Conservation (phyloP, 2,329 filamentous ascomycete species). For the Aspergillus sojae region DNA sequence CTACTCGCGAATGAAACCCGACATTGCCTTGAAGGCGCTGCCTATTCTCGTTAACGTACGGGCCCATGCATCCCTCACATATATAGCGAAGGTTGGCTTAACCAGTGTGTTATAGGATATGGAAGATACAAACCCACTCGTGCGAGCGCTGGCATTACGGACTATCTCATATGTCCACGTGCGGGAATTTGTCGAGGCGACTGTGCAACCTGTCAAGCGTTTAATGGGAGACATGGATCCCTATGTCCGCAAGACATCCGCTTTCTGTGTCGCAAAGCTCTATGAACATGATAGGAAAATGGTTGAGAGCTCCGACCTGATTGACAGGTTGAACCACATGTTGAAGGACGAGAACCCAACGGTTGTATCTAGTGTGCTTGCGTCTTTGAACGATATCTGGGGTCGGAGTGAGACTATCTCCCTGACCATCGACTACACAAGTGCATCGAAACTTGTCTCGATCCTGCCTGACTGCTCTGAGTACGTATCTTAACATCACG, state of each 20-base stretch:
- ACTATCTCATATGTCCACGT: constrained; percentile 99
- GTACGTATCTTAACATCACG: constrained; percentile 55
- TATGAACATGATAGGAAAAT: constrained; percentile 93
- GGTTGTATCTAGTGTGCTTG: constrained; percentile 91
- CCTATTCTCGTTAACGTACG: constrained; percentile 79
- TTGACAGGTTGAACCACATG: constrained; percentile 86
- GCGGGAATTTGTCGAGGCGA: constrained; percentile 90
- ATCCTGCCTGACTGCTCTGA: constrained; percentile 97
- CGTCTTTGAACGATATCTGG: constrained; percentile 95
- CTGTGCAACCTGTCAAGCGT: constrained; percentile 78
- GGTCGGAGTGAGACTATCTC: constrained; percentile 97
- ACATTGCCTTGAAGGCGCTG: constrained; percentile 89
- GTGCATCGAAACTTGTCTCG: constrained; percentile 96
- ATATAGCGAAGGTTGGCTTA: not conserved
- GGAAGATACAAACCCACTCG: constrained; percentile 88
- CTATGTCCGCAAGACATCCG: constrained; percentile 96
- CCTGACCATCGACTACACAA: constrained; percentile 94
- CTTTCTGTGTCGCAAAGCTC: constrained; percentile 93
- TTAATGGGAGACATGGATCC: constrained; percentile 85
- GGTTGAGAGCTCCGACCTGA: constrained; percentile 88
- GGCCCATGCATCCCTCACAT: not conserved
- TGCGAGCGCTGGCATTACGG: constrained; percentile 85
- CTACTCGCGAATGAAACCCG: constrained; percentile 91
- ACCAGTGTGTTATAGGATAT: constrained; percentile 67
- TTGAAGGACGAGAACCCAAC: constrained; percentile 95